Evolutionary conservation across 352 stramenopile genomes (phyloP).

Genomic region (Phytophthora brassicae): DNA sequence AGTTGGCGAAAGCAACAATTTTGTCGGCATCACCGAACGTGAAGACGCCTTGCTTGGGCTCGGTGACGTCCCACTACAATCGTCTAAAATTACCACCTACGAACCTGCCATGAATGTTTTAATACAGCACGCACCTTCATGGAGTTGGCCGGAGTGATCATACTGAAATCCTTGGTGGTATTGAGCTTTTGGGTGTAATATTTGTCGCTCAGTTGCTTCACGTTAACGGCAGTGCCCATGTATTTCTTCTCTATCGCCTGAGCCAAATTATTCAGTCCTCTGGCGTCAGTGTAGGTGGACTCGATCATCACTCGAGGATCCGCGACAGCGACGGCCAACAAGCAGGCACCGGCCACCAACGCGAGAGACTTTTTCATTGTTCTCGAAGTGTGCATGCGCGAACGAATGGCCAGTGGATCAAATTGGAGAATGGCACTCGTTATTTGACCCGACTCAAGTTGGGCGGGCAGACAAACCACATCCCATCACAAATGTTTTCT

Average conservation of each 20-base stretch:
- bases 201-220: conserved; percentile 30
- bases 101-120: too few relatives aligned
- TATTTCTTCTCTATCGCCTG: conserved; percentile 16
- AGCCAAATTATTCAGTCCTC: conserved; percentile 21
- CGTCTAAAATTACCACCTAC: too few relatives aligned
- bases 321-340: conserved; percentile 9
- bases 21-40: conserved; percentile 31
- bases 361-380: conserved; percentile 18
- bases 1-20: conserved; percentile 31
- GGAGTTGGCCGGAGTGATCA: conserved; percentile 35
- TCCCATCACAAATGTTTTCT: conserved; percentile 30
- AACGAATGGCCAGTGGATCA: conserved; percentile 3
- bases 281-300: conserved; percentile 25
- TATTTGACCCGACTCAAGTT: too few relatives aligned
- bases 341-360: conserved; percentile 11
- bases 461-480: conserved; percentile 19
- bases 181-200: conserved; percentile 29
- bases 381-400: neutral
- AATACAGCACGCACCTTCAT: conserved; percentile 31
- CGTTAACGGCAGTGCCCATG: conserved; percentile 29
- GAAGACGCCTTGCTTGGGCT: conserved; percentile 27
- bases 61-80: conserved; percentile 31
- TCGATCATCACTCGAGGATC: conserved; percentile 17
- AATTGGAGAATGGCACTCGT: conserved; percentile 16
- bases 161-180: conserved; percentile 29